A percentile compares a stretch with the other conserved stretches of the same genome.
phyloP scores from a whole-genome alignment of 176 grass and related monocot species.

The Zea luxurians region DNA sequence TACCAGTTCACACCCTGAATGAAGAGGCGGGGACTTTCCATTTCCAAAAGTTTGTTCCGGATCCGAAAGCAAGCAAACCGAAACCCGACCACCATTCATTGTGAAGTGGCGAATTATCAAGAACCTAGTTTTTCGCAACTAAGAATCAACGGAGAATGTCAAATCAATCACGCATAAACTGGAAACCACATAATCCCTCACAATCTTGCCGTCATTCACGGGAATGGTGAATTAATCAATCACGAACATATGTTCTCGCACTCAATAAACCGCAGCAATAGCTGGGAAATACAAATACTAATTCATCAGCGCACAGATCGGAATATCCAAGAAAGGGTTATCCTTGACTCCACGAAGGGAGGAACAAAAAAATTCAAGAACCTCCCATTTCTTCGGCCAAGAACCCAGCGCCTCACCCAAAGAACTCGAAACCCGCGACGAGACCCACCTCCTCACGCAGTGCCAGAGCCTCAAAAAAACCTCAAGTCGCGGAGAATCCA shows the following conservation, averaged over 20 bases:
- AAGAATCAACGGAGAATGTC: background rate
- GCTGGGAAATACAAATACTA: background rate
- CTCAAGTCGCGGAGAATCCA: background rate
- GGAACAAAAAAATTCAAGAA: conserved; percentile 20
- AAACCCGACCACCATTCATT: background rate
- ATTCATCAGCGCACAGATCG: background rate
- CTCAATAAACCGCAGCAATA: background rate
- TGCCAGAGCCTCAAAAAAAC: conserved; percentile 10
- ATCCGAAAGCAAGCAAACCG: background rate
- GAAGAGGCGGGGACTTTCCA: background rate
- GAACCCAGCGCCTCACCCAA: background rate
- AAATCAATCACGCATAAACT: background rate
- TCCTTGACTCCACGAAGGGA: background rate
- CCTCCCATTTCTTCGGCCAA: background rate
- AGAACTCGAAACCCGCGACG: conserved; percentile 10
- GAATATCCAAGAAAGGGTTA: background rate
- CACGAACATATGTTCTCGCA: background rate
- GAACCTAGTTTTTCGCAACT: background rate
- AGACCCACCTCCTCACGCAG: background rate
- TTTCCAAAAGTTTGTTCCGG: background rate
- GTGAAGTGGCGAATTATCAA: background rate
- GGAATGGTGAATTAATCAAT: background rate
- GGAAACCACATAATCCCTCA: background rate
- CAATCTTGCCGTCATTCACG: background rate
- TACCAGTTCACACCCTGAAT: background rate